Conservation (phyloP, 78 protist genomes). For the Anaeramoeba flamelloides region DNA sequence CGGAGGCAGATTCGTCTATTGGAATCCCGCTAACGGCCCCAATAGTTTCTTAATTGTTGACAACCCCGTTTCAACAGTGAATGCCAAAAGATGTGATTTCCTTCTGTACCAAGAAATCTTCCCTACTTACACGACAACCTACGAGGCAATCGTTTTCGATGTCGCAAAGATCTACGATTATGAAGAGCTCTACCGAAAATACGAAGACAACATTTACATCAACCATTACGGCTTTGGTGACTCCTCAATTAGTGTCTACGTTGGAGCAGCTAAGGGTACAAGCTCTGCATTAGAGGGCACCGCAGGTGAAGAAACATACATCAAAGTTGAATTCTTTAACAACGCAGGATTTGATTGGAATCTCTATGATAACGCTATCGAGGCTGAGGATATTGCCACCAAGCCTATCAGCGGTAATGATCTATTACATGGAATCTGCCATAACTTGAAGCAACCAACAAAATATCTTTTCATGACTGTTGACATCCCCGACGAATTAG, state of each 20-base stretch:
- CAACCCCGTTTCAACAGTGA: neutral
- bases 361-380: neutral
- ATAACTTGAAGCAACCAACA: neutral
- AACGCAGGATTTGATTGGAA: slow-evolving; percentile 4
- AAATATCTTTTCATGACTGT: slow-evolving; percentile 3
- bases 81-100: neutral
- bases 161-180: neutral
- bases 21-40: slow-evolving; percentile 11
- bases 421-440: neutral
- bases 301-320: neutral
- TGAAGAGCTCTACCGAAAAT: neutral
- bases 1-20: slow-evolving; percentile 2
- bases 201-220: neutral
- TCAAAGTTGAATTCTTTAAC: neutral
- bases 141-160: neutral
- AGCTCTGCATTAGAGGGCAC: neutral
- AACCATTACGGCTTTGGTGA: neutral
- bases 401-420: neutral
- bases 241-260: neutral
- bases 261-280: neutral
- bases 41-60: slow-evolving; percentile 3
- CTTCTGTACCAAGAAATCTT: neutral
- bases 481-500: neutral
- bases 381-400: neutral
- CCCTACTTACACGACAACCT: neutral